phyloP scores from a whole-genome alignment of 129 eudicot genomes.

The Tagetes patula region DNA sequence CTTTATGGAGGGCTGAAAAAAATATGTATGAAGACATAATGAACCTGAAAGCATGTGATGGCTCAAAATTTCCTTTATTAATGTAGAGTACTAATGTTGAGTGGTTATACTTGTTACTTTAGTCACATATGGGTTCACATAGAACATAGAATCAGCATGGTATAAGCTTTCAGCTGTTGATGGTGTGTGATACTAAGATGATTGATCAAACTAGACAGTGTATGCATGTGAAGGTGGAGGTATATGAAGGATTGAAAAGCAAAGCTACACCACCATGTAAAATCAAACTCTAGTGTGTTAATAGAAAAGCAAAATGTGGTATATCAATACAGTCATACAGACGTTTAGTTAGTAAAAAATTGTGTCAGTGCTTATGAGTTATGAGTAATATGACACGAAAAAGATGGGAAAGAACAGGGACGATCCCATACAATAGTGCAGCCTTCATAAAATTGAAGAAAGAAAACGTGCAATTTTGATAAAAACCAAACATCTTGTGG shows the following conservation, averaged over 20 bases:
- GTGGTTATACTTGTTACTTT: conserved; percentile 3
- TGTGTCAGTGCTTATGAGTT: not conserved
- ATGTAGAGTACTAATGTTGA: not conserved
- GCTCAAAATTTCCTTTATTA: not conserved
- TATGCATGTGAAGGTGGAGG: conserved; percentile 7
- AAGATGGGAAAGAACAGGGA: not conserved
- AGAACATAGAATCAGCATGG: conserved; percentile 1
- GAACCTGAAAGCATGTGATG: conserved; percentile 7
- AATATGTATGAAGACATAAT: not conserved
- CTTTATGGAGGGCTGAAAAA: not conserved
- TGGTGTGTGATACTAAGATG: not conserved
- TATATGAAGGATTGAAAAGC: not conserved
- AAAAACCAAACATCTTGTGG: not conserved
- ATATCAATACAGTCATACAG: not conserved
- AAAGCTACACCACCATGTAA: not conserved
- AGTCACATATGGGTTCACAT: conserved; percentile 1
- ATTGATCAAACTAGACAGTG: conserved; percentile 11
- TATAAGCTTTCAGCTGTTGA: conserved; percentile 15
- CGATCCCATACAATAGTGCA: not conserved
- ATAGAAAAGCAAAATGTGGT: not conserved
- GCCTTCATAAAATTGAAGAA: not conserved
- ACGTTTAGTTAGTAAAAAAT: not conserved
- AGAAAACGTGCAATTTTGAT: not conserved
- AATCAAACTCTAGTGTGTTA: conserved; percentile 14
- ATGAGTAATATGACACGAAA: not conserved